Base-by-base conservation (phyloP, 257 asterid species). In the Solanum corneliomulleri region DNA sequence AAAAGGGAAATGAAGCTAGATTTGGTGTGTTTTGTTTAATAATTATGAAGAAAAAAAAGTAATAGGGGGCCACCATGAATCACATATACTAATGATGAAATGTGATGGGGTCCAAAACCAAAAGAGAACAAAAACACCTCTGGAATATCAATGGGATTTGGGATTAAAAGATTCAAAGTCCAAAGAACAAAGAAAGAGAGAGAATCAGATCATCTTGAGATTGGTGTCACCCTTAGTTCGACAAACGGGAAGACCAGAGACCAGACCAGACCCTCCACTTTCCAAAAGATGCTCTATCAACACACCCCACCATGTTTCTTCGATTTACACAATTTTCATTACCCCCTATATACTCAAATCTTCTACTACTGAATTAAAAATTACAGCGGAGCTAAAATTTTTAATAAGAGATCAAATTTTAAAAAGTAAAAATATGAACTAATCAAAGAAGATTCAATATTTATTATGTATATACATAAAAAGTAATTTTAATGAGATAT, bases 201-300 rank as follows among this genome's bases (percentile, higher is more conserved):
- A 92, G 91, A 90, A 91, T 89, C 91, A 88, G 92, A 89, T 90
- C 92, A 91, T 92, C 94, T 93, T 35, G 98, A 94, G 95, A 94
- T 94, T 93, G 92, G 93, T 86, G 96, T 82, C 62, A 42, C 75
- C 70, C 87, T 90, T 72, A 85, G 94, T 89, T 91, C 90, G 94
- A 94, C 96, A 94, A 95, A 91, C 91, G 91, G 94, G 93, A 91
- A 91, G 94, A 93, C 91, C 92, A 91, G 64, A 84, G 84, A 80
- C 84, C 84, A 80, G 84, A 47, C 84, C 85, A 80, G 68, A 80
- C 85, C 85, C 42, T 29, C 68, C 85, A 90, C 94, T 95, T 95
- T 95, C 91, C 96, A 90, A 95, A 94, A 94, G 92, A 94, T 95
- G 95, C 98, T 93, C 93, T 87, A 77, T 85, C 71, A 86, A 84